Evolutionary conservation across 1,139 yeast genomes (phyloP).

Genomic region (Scheffersomyces insectosa): DNA sequence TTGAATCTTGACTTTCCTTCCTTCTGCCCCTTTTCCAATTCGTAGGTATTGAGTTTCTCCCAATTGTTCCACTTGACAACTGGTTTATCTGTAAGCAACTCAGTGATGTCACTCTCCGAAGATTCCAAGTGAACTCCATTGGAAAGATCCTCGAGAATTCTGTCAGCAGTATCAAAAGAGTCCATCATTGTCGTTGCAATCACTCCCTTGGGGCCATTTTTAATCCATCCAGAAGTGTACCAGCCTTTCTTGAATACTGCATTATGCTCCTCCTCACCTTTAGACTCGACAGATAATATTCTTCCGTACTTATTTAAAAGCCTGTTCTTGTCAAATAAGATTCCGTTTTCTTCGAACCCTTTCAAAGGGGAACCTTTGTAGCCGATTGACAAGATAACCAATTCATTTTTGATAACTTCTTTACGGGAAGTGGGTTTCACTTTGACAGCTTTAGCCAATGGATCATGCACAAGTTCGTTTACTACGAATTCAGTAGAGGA

Average conservation of each 20-base stretch:
- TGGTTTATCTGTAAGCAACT: conserved; percentile 22
- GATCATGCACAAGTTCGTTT: conserved; percentile 42
- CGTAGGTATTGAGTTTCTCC: conserved; percentile 58
- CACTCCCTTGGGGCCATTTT: conserved; percentile 86
- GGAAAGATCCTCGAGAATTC: conserved; percentile 55
- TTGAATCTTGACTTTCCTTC: conserved; percentile 61
- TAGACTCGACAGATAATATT: conserved; percentile 34
- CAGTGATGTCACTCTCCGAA: conserved; percentile 13
- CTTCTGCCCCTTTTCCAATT: conserved; percentile 47
- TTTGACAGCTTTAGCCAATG: conserved; percentile 30
- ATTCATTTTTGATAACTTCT: conserved; percentile 50
- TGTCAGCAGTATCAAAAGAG: conserved; percentile 72
- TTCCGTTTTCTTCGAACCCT: conserved; percentile 54
- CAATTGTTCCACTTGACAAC: conserved; percentile 71
- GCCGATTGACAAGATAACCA: conserved; percentile 84
- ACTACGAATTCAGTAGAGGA: conserved; percentile 50
- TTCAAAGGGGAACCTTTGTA: conserved; percentile 67
- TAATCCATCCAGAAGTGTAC: conserved; percentile 92
- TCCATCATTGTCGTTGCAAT: conserved; percentile 91
- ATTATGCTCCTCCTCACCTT: conserved; percentile 21
- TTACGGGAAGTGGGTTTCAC: conserved; percentile 45
- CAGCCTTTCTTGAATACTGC: conserved; percentile 46
- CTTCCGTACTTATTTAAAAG: conserved; percentile 66
- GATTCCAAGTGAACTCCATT: conserved; percentile 37
- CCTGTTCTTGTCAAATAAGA: conserved; percentile 62